Percentiles rank a stretch among this genome's conserved stretches.
Evolutionary conservation across 495 filamentous ascomycete genomes (phyloP).

Genomic region (Penicillium goetzii): DNA sequence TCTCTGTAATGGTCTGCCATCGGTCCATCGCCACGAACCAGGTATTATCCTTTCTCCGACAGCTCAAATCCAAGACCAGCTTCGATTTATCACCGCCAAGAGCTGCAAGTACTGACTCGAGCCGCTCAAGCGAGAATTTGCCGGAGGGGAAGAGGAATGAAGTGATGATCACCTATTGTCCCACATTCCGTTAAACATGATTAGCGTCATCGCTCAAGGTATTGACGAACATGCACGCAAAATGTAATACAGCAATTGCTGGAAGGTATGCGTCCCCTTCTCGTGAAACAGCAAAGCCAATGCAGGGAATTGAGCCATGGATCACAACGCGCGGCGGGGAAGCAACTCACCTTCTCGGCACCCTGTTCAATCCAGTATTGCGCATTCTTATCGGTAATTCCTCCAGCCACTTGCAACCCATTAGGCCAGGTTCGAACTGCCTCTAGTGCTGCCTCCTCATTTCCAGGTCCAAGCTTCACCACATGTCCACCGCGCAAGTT

Average conservation of each 20-base stretch:
- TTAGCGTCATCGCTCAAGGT: constrained; percentile 20
- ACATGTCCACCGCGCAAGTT: constrained; percentile 81
- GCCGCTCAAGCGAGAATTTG: constrained; percentile 72
- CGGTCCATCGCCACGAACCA: constrained; percentile 99
- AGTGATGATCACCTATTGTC: constrained; percentile 82
- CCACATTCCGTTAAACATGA: constrained; percentile 24
- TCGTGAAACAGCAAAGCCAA: neutral
- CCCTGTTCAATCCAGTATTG: constrained; percentile 82
- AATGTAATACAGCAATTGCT: neutral
- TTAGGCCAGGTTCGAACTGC: constrained; percentile 76
- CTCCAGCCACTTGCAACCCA: constrained; percentile 85
- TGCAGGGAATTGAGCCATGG: neutral
- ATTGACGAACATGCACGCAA: constrained; percentile 15
- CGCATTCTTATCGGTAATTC: constrained; percentile 85
- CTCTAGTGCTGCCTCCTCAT: constrained; percentile 76
- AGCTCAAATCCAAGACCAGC: constrained; percentile 94
- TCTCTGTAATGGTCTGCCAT: constrained; percentile 96
- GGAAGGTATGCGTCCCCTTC: neutral
- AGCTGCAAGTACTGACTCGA: constrained; percentile 70
- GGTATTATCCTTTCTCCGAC: constrained; percentile 68
- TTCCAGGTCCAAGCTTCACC: constrained; percentile 91
- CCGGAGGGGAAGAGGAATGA: constrained; percentile 83
- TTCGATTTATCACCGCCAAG: constrained; percentile 75
- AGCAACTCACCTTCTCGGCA: constrained; percentile 77
- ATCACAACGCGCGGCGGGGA: neutral